These are phyloP conservation scores for Pseudogymnoascus verrucosus DNA, from an alignment of 2,329 filamentous ascomycete species.

Conservation along the genomic window DNA sequence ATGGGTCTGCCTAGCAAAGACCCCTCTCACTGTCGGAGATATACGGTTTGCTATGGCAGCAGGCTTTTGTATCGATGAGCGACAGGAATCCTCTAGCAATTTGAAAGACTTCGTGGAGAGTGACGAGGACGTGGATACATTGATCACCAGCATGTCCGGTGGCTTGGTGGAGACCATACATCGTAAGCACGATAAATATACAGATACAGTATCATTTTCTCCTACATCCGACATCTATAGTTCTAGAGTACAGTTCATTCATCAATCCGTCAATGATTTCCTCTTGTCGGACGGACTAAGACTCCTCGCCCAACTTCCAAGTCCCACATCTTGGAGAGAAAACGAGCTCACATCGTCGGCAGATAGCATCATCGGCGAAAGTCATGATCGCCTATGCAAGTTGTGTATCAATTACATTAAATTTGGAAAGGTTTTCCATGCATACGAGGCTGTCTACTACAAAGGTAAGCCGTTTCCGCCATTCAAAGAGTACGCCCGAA, in stretches of 20 bases:
- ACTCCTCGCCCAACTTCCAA: neutral
- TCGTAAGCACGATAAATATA: slow-evolving; percentile 27
- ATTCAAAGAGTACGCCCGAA: neutral
- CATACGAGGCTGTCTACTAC: neutral
- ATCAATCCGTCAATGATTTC: slow-evolving; percentile 13
- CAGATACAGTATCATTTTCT: too few species aligned
- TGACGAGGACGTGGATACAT: slow-evolving; percentile 17
- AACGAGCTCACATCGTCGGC: neutral
- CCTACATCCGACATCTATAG: neutral
- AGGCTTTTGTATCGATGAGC: neutral
- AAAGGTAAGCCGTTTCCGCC: neutral
- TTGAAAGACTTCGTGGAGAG: slow-evolving; percentile 12
- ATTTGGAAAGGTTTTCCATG: neutral
- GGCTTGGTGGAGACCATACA: slow-evolving; percentile 16
- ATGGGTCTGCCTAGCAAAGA: slow-evolving; percentile 13
- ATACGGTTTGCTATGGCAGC: slow-evolving; percentile 5
- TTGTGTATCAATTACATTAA: slow-evolving; percentile 14
- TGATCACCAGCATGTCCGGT: slow-evolving; percentile 18
- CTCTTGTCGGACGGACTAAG: neutral
- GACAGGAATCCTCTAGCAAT: neutral
- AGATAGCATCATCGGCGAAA: slow-evolving; percentile 10
- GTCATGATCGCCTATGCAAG: slow-evolving; percentile 13
- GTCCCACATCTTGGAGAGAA: neutral
- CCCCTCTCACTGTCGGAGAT: slow-evolving; percentile 11
- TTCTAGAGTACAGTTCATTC: slow-evolving; percentile 32